phyloP scores from a whole-genome alignment of 2,329 filamentous ascomycete species.

The Tolypocladium album region DNA sequence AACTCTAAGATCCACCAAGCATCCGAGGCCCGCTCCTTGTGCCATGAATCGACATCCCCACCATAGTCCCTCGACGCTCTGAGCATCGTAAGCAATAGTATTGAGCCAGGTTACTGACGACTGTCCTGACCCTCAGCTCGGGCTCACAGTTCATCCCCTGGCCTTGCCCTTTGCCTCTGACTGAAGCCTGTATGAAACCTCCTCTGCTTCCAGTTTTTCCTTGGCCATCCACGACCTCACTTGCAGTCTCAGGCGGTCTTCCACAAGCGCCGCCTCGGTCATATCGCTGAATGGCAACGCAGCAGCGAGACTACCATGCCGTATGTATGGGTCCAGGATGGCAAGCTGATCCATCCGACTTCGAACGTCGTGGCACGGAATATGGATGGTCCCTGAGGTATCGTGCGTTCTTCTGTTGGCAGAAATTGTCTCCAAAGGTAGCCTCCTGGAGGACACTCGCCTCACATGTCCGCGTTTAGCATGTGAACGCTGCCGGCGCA shows the following conservation, averaged over 20 bases:
- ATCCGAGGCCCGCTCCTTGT: not conserved
- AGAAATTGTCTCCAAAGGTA: conserved; percentile 16
- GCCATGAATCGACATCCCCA: not conserved
- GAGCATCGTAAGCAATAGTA: not conserved
- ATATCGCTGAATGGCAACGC: conserved; percentile 12
- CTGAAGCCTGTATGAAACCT: conserved; percentile 14
- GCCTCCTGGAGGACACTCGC: conserved; percentile 9
- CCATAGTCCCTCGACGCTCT: not conserved
- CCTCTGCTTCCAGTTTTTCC: not conserved
- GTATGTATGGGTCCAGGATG: conserved; percentile 2
- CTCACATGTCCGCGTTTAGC: conserved; percentile 8
- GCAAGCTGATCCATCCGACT: conserved; percentile 4
- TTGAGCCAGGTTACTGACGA: not conserved
- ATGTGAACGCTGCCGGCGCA: conserved; percentile 9
- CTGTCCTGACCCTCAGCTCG: not conserved
- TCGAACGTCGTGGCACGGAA: conserved; percentile 1
- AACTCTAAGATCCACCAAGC: not conserved
- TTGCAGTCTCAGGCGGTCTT: conserved; percentile 8
- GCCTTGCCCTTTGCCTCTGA: conserved; percentile 16
- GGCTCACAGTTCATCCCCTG: conserved; percentile 2
- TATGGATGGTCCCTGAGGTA: conserved; percentile 1
- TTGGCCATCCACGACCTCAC: conserved; percentile 12
- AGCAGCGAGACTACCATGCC: not conserved
- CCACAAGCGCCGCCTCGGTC: conserved; percentile 12
- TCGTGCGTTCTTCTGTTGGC: conserved; percentile 6